These are phyloP conservation scores for Pulveroboletus frians DNA, from an alignment of 768 basidiomycete species.

Conservation along the genomic window DNA sequence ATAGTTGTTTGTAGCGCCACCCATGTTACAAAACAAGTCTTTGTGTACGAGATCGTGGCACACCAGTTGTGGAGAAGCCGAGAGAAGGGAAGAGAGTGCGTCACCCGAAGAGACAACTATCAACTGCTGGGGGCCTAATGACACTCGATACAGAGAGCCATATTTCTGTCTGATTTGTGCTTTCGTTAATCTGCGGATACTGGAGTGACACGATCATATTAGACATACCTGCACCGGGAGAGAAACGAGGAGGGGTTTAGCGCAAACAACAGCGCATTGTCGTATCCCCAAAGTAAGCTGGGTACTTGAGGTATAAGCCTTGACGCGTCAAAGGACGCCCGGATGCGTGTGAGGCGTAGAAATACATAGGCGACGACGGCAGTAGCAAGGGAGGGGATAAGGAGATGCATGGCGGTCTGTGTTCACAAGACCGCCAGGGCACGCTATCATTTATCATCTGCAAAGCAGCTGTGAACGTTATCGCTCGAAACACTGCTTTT, in stretches of 20 bases:
- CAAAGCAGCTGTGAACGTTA: too few species aligned
- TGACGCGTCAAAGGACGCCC: neutral
- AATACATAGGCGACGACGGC: neutral
- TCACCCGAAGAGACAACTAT: slow-evolving; percentile 14
- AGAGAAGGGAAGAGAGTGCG: slow-evolving; percentile 9
- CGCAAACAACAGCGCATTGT: slow-evolving; percentile 10
- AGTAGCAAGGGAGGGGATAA: too few species aligned
- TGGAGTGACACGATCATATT: too few species aligned
- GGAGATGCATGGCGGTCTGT: too few species aligned
- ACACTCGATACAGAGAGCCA: slow-evolving; percentile 14
- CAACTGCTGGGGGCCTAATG: slow-evolving; percentile 15
- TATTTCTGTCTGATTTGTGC: slow-evolving; percentile 7
- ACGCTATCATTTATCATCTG: too few species aligned
- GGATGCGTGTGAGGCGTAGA: neutral
- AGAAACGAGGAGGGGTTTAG: slow-evolving; percentile 15
- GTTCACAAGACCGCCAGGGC: too few species aligned
- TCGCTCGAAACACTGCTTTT: too few species aligned
- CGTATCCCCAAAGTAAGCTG: slow-evolving; percentile 12
- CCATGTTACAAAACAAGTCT: slow-evolving; percentile 11
- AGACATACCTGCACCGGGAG: slow-evolving; percentile 19
- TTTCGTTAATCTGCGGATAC: neutral
- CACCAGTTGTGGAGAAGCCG: slow-evolving; percentile 2
- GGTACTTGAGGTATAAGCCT: slow-evolving; percentile 3
- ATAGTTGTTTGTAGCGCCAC: slow-evolving; percentile 6
- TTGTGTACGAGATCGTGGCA: slow-evolving; percentile 6